A percentile compares a stretch with the other conserved stretches of the same genome.
Conservation (phyloP, 2,329 filamentous ascomycete species). For the Lachnellula arida region DNA sequence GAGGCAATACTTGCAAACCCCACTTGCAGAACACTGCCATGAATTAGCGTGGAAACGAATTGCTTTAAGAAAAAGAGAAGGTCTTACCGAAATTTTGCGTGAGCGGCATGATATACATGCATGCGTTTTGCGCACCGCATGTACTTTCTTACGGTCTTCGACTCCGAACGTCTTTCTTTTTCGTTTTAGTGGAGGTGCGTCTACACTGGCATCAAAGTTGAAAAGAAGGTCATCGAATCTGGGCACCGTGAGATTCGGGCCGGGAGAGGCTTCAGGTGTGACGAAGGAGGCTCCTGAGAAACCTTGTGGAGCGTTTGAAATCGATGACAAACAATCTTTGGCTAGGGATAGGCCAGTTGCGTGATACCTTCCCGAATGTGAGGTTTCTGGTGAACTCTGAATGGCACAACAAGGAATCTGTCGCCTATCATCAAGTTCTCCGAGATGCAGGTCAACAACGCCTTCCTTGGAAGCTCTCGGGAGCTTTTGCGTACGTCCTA, state of each 20-base stretch:
- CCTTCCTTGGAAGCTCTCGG: too few relatives aligned
- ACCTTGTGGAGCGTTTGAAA: too few relatives aligned
- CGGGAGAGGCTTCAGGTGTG: too few relatives aligned
- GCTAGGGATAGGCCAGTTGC: too few relatives aligned
- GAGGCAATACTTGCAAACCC: slow-evolving; percentile 13
- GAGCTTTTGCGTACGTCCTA: too few relatives aligned
- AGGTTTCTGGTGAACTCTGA: too few relatives aligned
- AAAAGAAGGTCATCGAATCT: slow-evolving; percentile 6
- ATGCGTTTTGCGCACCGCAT: slow-evolving; percentile 11
- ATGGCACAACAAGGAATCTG: too few relatives aligned
- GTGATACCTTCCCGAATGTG: too few relatives aligned
- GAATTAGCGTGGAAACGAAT: background rate
- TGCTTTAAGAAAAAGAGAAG: background rate
- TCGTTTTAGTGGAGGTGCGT: slow-evolving; percentile 5
- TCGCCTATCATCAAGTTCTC: too few relatives aligned
- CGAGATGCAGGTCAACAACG: too few relatives aligned
- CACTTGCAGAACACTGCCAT: slow-evolving; percentile 13
- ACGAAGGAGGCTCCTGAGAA: too few relatives aligned
- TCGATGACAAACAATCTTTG: too few relatives aligned
- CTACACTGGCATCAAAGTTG: slow-evolving; percentile 8
- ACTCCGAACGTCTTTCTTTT: slow-evolving; percentile 12
- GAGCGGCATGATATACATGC: slow-evolving; percentile 14
- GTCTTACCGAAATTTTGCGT: slow-evolving; percentile 15
- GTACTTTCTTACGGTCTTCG: slow-evolving; percentile 13
- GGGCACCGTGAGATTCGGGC: background rate